Percentiles rank a stretch among this genome's conserved stretches.
Conservation (phyloP, 768 basidiomycete genomes). For the Neoboletus magnificus region DNA sequence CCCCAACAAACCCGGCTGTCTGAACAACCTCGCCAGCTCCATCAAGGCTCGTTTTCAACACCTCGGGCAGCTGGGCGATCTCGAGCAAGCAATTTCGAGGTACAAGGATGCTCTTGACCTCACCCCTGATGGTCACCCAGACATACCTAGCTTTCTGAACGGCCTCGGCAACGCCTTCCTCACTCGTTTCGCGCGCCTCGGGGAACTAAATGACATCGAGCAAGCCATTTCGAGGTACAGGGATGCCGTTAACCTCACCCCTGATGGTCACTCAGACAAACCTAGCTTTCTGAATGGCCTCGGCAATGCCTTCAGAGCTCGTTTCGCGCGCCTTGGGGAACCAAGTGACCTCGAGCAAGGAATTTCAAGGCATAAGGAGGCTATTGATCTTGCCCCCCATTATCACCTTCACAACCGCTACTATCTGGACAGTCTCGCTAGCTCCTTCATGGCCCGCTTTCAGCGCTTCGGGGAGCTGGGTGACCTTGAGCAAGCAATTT, state of each 20-base stretch:
- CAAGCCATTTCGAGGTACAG: background rate
- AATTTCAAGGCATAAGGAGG: background rate
- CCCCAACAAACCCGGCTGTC: background rate
- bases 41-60: background rate
- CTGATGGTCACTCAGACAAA: background rate
- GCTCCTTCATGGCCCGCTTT: background rate
- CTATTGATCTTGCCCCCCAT: too few relatives aligned
- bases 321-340: background rate
- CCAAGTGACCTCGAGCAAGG: background rate
- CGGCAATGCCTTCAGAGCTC: too few relatives aligned
- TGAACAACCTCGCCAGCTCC: background rate
- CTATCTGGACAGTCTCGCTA: background rate
- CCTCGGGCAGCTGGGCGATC: background rate
- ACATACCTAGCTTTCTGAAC: background rate
- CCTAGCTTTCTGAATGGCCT: too few relatives aligned
- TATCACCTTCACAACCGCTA: background rate
- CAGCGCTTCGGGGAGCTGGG: background rate
- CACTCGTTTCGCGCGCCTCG: background rate
- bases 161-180: background rate
- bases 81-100: background rate
- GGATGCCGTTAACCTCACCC: background rate
- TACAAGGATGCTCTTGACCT: background rate
- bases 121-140: background rate
- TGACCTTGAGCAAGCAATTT: background rate
- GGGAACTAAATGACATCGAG: background rate